Evolutionary conservation across 176 grass and related monocot genomes (phyloP).

Genomic region (Aegilops umbellulata): DNA sequence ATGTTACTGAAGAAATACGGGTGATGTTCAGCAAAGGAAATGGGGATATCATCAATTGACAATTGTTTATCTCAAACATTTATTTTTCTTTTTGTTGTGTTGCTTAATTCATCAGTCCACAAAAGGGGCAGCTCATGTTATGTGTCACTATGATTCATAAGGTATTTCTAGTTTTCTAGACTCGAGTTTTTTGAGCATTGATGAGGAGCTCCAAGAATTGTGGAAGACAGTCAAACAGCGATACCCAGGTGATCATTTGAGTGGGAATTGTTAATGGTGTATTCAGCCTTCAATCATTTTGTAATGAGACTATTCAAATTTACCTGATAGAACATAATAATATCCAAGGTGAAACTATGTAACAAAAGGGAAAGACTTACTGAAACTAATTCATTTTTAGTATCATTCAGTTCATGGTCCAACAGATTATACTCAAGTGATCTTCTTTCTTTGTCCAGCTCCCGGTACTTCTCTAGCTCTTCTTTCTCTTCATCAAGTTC

Average conservation of each 20-base stretch:
- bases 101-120: background rate
- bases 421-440: conserved; percentile 92
- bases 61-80: background rate
- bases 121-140: background rate
- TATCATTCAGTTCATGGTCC: conserved; percentile 88
- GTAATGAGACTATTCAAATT: background rate
- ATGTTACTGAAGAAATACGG: background rate
- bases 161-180: background rate
- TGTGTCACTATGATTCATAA: background rate
- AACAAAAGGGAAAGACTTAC: conserved; percentile 29
- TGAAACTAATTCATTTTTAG: conserved; percentile 69
- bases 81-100: background rate
- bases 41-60: background rate
- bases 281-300: background rate
- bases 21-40: background rate
- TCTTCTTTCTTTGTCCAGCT: conserved; percentile 91
- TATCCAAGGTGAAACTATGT: background rate
- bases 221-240: background rate
- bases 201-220: background rate
- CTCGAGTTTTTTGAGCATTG: background rate
- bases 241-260: background rate
- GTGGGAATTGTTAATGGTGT: conserved; percentile 9
- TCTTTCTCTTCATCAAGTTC: conserved; percentile 99
- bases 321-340: background rate
- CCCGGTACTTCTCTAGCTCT: conserved; percentile 92